A percentile compares a stretch with the other conserved stretches of the same genome.
phyloP scores from a whole-genome alignment of 2,329 filamentous ascomycete genomes.

The Raffaelea albimanens region DNA sequence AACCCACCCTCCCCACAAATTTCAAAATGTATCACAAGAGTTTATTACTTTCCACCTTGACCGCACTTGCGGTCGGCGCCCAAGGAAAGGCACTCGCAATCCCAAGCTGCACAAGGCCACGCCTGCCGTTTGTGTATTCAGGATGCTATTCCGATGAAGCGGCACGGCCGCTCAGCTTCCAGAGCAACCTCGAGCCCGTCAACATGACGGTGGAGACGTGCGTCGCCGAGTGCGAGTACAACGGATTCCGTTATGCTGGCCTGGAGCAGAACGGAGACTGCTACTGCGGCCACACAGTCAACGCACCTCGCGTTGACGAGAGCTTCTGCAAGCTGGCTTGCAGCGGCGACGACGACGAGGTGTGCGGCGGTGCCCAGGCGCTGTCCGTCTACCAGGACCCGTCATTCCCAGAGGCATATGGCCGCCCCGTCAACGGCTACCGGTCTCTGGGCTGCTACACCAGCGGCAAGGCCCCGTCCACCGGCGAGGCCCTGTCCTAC shows the following conservation, averaged over 20 bases:
- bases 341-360: constrained; percentile 32
- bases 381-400: constrained; percentile 41
- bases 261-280: constrained; percentile 42
- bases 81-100: constrained; percentile 18
- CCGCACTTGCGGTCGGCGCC: too few relatives aligned
- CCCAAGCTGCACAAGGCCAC: constrained; percentile 33
- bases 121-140: constrained; percentile 37
- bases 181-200: constrained; percentile 25
- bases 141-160: constrained; percentile 31
- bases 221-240: constrained; percentile 38
- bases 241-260: constrained; percentile 41
- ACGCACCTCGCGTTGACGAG: constrained; percentile 40
- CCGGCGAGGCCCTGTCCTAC: constrained; percentile 36
- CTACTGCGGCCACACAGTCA: constrained; percentile 41
- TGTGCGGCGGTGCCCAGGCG: constrained; percentile 35
- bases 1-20: too few relatives aligned
- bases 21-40: too few relatives aligned
- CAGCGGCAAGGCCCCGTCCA: constrained; percentile 27
- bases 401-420: constrained; percentile 33
- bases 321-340: constrained; percentile 49
- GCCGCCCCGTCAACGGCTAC: constrained; percentile 42
- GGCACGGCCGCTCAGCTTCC: constrained; percentile 20
- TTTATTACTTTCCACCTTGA: too few relatives aligned
- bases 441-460: constrained; percentile 53
- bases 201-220: constrained; percentile 40